Conservation (phyloP, 805 yeast species). For the Myxozyma lipomycoides region DNA sequence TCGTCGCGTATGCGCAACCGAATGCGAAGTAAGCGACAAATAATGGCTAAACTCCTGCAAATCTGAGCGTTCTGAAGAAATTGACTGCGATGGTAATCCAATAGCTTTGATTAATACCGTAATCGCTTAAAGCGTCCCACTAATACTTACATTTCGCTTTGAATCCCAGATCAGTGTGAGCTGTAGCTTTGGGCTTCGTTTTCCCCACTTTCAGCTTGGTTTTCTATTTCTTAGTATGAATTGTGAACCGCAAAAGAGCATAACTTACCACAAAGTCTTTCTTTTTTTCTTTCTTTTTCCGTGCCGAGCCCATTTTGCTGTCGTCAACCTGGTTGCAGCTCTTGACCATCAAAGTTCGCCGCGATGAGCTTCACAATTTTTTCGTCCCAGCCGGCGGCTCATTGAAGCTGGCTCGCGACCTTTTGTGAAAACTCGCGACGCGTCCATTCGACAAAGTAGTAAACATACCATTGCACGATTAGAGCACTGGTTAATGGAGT, state of each 20-base stretch:
- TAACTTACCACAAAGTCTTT: conserved; percentile 57
- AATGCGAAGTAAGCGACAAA: conserved; percentile 69
- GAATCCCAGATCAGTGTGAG: conserved; percentile 83
- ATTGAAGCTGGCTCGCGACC: too few species aligned
- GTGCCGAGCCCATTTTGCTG: conserved; percentile 32
- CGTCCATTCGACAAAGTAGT: too few species aligned
- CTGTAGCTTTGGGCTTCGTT: conserved; percentile 61
- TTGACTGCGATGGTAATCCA: conserved; percentile 42
- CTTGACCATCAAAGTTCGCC: too few species aligned
- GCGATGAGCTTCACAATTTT: too few species aligned
- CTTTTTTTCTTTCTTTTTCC: conserved; percentile 58
- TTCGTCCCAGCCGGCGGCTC: too few species aligned
- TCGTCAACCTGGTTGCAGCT: background rate
- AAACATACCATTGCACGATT: too few species aligned
- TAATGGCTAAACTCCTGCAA: conserved; percentile 46
- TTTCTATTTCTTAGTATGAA: conserved; percentile 41
- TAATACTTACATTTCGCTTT: conserved; percentile 47
- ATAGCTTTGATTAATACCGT: conserved; percentile 32
- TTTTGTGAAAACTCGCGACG: too few species aligned
- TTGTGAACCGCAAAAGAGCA: background rate
- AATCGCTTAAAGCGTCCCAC: background rate
- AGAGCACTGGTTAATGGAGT: too few species aligned
- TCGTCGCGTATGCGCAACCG: conserved; percentile 62
- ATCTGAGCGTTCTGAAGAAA: conserved; percentile 26
- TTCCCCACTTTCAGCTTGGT: conserved; percentile 87